Conservation (phyloP, 768 basidiomycete species). For the Dentipellis sp. region DNA sequence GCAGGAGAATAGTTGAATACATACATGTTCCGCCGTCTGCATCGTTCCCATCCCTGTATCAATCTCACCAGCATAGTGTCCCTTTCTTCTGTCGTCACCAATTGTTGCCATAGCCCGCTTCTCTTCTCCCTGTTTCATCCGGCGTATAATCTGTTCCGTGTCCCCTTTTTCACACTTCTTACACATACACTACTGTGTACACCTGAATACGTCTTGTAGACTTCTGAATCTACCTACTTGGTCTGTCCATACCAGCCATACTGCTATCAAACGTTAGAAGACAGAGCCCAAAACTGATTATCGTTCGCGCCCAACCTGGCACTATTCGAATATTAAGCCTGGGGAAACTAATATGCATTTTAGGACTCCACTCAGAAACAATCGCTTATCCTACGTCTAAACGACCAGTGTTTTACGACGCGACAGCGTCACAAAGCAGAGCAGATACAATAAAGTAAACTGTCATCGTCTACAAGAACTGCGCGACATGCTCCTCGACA, state of each 20-base stretch:
- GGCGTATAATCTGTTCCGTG: background rate
- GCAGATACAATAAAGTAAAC: background rate
- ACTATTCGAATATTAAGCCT: background rate
- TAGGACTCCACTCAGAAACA: background rate
- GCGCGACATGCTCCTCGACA: constrained; percentile 80
- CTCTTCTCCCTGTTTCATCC: background rate
- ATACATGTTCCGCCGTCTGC: background rate
- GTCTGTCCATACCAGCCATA: too few relatives aligned
- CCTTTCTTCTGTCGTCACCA: background rate
- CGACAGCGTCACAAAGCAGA: background rate
- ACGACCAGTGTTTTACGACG: background rate
- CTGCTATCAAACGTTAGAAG: too few relatives aligned
- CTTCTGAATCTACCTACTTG: background rate
- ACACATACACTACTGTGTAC: background rate
- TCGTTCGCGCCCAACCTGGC: background rate
- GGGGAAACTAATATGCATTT: constrained; percentile 7
- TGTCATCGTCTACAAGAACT: constrained; percentile 42
- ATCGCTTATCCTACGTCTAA: constrained; percentile 5
- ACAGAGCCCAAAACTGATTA: too few relatives aligned
- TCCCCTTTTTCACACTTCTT: background rate
- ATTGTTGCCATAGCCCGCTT: background rate
- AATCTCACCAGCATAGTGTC: background rate
- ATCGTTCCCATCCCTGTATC: background rate
- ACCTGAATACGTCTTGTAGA: background rate
- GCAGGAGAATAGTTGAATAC: constrained; percentile 3